Percentiles rank a stretch among this genome's conserved stretches.
These are phyloP conservation scores for Rhizomucor miehei DNA, from an alignment of 371 early-diverging fungal species.

Conservation along the genomic window DNA sequence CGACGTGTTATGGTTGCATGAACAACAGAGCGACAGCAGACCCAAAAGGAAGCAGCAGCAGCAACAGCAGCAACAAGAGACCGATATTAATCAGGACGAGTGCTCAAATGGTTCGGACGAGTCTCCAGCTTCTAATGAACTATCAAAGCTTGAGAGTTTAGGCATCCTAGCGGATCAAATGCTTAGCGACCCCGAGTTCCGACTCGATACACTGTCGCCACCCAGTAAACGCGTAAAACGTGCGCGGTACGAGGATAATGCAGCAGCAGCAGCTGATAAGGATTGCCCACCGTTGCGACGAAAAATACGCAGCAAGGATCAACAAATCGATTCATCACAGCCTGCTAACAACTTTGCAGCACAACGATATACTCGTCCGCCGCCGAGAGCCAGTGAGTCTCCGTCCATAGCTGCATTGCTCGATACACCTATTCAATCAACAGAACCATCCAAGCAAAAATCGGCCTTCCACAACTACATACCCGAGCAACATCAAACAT, in stretches of 20 bases:
- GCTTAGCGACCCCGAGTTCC: constrained; percentile 22
- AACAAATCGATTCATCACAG: no score
- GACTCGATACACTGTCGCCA: constrained; percentile 6
- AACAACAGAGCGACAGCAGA: constrained; percentile 1
- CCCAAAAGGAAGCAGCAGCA: constrained; percentile 9
- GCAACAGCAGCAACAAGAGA: constrained; percentile 2
- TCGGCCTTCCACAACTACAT: not conserved
- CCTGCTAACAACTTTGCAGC: no score
- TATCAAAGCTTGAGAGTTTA: constrained; percentile 1
- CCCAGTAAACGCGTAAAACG: no score
- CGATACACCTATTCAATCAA: constrained; percentile 5
- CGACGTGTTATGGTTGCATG: constrained; percentile 14
- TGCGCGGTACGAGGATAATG: no score
- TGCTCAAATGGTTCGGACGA: not conserved
- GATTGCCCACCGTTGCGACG: no score
- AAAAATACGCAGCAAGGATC: no score
- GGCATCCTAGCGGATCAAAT: constrained; percentile 21
- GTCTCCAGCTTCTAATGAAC: not conserved
- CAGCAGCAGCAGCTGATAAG: no score
- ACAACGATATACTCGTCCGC: no score
- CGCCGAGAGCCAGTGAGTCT: constrained; percentile 29
- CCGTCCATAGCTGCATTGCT: constrained; percentile 41
- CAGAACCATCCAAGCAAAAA: not conserved
- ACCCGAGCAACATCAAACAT: no score
- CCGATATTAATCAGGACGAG: no score